A percentile compares a stretch with the other conserved stretches of the same genome.
These are phyloP conservation scores for Candida patagonica DNA, from an alignment of 805 yeast genomes.

Conservation along the genomic window DNA sequence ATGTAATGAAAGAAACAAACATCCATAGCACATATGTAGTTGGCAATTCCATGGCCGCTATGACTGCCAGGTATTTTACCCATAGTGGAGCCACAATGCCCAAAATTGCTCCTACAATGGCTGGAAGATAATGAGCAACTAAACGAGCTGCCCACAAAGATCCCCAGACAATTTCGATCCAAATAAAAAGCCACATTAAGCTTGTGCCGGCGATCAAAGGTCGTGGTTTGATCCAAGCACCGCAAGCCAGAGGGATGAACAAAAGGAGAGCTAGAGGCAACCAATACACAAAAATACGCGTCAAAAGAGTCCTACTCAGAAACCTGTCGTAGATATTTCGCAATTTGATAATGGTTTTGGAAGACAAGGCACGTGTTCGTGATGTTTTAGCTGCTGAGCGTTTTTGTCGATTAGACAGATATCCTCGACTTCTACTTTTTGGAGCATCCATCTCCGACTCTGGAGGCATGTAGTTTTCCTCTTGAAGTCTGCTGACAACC, in stretches of 20 bases:
- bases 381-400: constrained; percentile 1
- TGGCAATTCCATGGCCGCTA: constrained; percentile 29
- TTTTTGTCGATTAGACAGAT: constrained; percentile 9
- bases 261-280: constrained; percentile 29
- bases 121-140: constrained; percentile 29
- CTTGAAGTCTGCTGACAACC: constrained; percentile 11
- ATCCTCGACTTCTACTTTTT: constrained; percentile 9
- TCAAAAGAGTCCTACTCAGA: constrained; percentile 19
- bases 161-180: constrained; percentile 34
- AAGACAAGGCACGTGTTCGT: constrained; percentile 4
- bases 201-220: constrained; percentile 27
- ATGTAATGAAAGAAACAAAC: constrained; percentile 29
- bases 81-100: constrained; percentile 26
- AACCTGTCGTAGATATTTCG: constrained; percentile 14
- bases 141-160: constrained; percentile 27
- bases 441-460: constrained; percentile 2
- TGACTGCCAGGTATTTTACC: constrained; percentile 24
- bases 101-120: constrained; percentile 20
- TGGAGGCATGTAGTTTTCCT: constrained; percentile 13
- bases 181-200: constrained; percentile 32
- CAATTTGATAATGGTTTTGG: constrained; percentile 2
- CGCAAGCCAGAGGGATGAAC: constrained; percentile 31
- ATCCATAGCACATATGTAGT: constrained; percentile 28
- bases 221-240: constrained; percentile 28
- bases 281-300: constrained; percentile 29